phyloP scores from a whole-genome alignment of 768 basidiomycete species.

The Russula olivacea region DNA sequence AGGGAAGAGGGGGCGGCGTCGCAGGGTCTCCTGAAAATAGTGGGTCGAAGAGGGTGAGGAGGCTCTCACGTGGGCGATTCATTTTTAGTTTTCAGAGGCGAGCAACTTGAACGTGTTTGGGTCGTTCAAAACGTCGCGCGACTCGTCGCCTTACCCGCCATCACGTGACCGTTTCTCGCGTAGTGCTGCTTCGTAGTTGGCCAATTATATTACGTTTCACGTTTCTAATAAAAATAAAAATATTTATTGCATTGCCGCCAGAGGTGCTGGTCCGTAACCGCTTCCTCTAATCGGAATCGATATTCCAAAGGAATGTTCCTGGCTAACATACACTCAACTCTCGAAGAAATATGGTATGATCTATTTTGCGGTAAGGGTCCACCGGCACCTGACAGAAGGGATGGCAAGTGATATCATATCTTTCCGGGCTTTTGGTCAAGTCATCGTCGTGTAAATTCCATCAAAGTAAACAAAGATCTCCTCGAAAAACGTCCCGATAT shows the following conservation, averaged over 20 bases:
- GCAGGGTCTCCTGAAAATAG: constrained; percentile 8
- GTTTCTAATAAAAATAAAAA: no score
- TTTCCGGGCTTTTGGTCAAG: constrained; percentile 39
- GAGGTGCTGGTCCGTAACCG: no score
- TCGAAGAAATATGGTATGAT: not conserved
- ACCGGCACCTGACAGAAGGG: not conserved
- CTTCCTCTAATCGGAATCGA: constrained; percentile 10
- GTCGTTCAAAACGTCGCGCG: not conserved
- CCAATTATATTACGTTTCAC: no score
- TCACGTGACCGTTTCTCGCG: not conserved
- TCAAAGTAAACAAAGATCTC: constrained; percentile 41
- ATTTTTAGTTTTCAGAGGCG: constrained; percentile 2
- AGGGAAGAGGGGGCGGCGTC: constrained; percentile 3
- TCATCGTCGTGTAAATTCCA: constrained; percentile 44
- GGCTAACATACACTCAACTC: constrained; percentile 1
- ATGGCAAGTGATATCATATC: not conserved
- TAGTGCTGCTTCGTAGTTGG: no score
- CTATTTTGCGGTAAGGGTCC: not conserved
- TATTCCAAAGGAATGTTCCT: constrained; percentile 10
- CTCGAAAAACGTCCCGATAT: constrained; percentile 47
- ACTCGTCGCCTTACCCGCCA: not conserved
- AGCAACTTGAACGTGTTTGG: not conserved
- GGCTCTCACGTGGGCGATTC: constrained; percentile 24
- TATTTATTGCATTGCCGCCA: no score
- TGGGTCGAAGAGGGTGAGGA: constrained; percentile 25